Conservation (phyloP, 2,329 filamentous ascomycete genomes). For the Parascedosporium putredinis region DNA sequence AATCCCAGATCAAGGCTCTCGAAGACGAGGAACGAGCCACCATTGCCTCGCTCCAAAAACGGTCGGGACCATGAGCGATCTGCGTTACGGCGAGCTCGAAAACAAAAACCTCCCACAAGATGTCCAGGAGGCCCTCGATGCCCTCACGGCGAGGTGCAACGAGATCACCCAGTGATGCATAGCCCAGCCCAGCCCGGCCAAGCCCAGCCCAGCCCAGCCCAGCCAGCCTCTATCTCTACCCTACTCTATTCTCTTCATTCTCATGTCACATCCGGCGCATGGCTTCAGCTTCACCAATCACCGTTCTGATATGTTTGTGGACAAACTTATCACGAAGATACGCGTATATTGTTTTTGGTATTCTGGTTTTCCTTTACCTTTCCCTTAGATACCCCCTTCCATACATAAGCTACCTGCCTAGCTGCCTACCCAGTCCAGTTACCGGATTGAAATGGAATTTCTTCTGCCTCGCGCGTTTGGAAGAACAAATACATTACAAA, state of each 20-base stretch:
- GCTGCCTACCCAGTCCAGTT: neutral
- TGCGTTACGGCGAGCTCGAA: constrained; percentile 67
- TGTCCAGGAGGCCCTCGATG: constrained; percentile 54
- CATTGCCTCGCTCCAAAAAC: constrained; percentile 51
- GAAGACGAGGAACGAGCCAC: constrained; percentile 54
- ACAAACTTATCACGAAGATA: too few relatives aligned
- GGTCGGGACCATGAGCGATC: constrained; percentile 66
- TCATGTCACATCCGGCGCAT: too few relatives aligned
- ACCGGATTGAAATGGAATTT: constrained; percentile 6
- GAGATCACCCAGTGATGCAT: neutral
- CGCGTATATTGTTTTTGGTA: neutral
- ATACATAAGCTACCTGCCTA: neutral
- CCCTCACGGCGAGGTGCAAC: constrained; percentile 26
- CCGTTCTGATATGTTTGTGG: too few relatives aligned
- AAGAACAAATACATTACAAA: constrained; percentile 10
- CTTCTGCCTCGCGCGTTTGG: constrained; percentile 2
- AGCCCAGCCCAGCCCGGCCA: too few relatives aligned
- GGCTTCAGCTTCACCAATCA: too few relatives aligned
- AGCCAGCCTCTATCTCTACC: too few relatives aligned
- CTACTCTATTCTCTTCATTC: too few relatives aligned
- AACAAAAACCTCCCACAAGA: constrained; percentile 55
- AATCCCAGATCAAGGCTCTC: constrained; percentile 56
- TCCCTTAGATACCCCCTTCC: constrained; percentile 1
- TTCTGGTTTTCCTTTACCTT: neutral
- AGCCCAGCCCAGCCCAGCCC: too few relatives aligned